phyloP scores from a whole-genome alignment of 208 protist genomes.

The Blechomonas ayalai region DNA sequence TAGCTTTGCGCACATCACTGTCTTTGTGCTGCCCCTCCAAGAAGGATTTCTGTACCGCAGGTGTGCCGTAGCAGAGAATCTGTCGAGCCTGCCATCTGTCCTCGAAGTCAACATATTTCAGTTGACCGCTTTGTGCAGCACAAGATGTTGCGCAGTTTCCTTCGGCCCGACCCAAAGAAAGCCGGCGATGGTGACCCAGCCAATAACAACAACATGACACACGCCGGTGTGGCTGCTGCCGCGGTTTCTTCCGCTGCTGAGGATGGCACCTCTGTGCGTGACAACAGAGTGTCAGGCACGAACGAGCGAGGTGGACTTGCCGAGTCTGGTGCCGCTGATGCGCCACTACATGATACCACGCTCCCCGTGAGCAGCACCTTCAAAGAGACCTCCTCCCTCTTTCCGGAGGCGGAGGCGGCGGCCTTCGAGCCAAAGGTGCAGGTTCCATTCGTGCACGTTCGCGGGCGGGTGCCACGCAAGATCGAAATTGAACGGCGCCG shows the following conservation, averaged over 20 bases:
- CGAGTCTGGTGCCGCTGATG: too few relatives aligned
- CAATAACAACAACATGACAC: background rate
- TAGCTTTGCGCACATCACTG: too few relatives aligned
- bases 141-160: constrained; percentile 45
- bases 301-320: too few relatives aligned
- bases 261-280: too few relatives aligned
- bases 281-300: too few relatives aligned
- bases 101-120: too few relatives aligned
- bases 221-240: too few relatives aligned
- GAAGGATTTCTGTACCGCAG: background rate
- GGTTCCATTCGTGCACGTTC: constrained; percentile 86
- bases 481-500: constrained; percentile 93
- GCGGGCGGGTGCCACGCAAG: constrained; percentile 87
- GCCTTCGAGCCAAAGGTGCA: constrained; percentile 96
- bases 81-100: too few relatives aligned
- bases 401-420: constrained; percentile 59
- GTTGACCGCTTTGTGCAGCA: too few relatives aligned
- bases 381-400: constrained; percentile 71
- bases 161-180: constrained; percentile 27
- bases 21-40: too few relatives aligned
- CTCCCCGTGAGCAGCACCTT: constrained; percentile 69
- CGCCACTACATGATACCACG: too few relatives aligned
- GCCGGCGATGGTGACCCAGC: background rate
- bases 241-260: too few relatives aligned
- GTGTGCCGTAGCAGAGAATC: background rate